Percentiles rank a stretch among this genome's conserved stretches.
Conservation (phyloP, 192 early-diverging fungal species). For the Bifiguratus adelaidae region DNA sequence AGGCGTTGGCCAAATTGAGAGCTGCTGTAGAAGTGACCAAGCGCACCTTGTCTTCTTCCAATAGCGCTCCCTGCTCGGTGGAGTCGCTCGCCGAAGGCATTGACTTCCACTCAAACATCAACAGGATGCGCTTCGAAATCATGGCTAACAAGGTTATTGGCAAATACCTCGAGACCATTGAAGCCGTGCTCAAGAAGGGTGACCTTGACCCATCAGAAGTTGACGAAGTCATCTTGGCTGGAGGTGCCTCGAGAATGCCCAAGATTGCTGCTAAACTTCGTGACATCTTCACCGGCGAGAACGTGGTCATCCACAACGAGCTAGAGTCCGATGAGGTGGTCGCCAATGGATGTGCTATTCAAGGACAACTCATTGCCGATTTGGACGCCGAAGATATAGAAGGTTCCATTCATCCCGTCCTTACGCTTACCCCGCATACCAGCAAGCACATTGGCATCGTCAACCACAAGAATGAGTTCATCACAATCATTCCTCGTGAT, state of each 20-base stretch:
- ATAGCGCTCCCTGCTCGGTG: constrained; percentile 82
- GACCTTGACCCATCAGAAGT: constrained; percentile 60
- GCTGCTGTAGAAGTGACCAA: constrained; percentile 87
- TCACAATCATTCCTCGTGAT: constrained; percentile 69
- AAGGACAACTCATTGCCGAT: constrained; percentile 67
- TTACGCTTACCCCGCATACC: constrained; percentile 46
- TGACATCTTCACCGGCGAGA: constrained; percentile 55
- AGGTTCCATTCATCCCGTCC: constrained; percentile 32
- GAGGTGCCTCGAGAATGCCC: constrained; percentile 82
- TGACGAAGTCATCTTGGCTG: constrained; percentile 79
- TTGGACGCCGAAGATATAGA: constrained; percentile 49
- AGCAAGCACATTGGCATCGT: constrained; percentile 70
- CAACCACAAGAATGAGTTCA: constrained; percentile 59
- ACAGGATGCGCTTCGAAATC: constrained; percentile 86
- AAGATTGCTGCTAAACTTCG: constrained; percentile 70
- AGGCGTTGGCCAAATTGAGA: constrained; percentile 72
- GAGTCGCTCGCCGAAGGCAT: constrained; percentile 87
- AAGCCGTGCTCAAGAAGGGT: constrained; percentile 51
- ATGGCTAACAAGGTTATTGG: constrained; percentile 67
- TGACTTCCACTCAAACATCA: constrained; percentile 78
- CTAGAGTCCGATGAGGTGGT: constrained; percentile 93
- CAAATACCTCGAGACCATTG: constrained; percentile 55
- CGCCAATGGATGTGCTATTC: constrained; percentile 80
- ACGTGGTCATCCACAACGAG: constrained; percentile 58
- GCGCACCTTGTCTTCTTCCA: constrained; percentile 70